phyloP scores from a whole-genome alignment of 2,329 filamentous ascomycete species.

The Colletotrichum spinosum region DNA sequence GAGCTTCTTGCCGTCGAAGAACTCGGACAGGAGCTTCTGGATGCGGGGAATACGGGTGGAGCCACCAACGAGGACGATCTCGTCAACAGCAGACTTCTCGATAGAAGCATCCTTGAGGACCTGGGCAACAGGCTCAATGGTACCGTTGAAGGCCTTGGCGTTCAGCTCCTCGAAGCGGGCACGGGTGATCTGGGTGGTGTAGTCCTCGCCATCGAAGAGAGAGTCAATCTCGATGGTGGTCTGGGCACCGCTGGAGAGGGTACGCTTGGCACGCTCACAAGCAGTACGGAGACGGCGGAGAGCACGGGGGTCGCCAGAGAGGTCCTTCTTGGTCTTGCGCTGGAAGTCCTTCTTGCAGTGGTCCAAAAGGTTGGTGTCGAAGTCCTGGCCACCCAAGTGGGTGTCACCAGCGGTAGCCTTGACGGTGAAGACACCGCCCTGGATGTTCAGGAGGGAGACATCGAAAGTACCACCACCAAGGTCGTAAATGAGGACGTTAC shows the following conservation, averaged over 20 bases:
- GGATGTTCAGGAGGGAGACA: slow-evolving; percentile 98
- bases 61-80: slow-evolving; percentile 98
- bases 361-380: slow-evolving; percentile 94
- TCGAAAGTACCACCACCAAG: slow-evolving; percentile 99
- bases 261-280: slow-evolving; percentile 99
- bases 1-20: slow-evolving; percentile 99
- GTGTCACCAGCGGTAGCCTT: slow-evolving; percentile 98
- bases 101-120: slow-evolving; percentile 93
- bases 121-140: slow-evolving; percentile 94
- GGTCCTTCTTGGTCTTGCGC: slow-evolving; percentile 83
- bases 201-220: slow-evolving; percentile 97
- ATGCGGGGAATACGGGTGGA: slow-evolving; percentile 99
- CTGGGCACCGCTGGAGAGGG: slow-evolving; percentile 95
- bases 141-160: slow-evolving; percentile 93
- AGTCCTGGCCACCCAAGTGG: slow-evolving; percentile 95
- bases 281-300: slow-evolving; percentile 96
- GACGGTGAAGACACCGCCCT: slow-evolving; percentile 99
- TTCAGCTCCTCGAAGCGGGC: slow-evolving; percentile 99
- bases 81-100: slow-evolving; percentile 92
- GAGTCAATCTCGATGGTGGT: slow-evolving; percentile 99
- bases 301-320: slow-evolving; percentile 87
- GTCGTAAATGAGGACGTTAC: slow-evolving; percentile 99
- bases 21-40: slow-evolving; percentile 99
- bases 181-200: slow-evolving; percentile 96
- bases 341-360: slow-evolving; percentile 97